phyloP scores from a whole-genome alignment of 768 basidiomycete genomes.

The Amanita rimosa region DNA sequence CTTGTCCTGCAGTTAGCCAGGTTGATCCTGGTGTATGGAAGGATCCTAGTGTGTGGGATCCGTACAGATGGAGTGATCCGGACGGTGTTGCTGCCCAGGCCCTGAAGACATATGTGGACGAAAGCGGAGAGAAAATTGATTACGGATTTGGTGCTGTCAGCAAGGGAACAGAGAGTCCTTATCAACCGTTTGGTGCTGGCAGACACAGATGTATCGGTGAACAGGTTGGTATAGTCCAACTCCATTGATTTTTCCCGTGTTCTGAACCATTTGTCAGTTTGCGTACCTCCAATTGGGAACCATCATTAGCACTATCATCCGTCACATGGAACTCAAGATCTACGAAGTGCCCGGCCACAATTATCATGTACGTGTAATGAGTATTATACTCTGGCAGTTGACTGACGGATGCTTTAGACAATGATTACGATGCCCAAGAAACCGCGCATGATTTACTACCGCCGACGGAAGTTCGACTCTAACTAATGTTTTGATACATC shows the following conservation, averaged over 20 bases:
- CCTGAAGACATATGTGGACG: constrained; percentile 62
- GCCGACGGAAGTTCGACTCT: constrained; percentile 53
- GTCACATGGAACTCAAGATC: constrained; percentile 64
- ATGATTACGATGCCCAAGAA: constrained; percentile 87
- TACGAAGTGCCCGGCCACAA: constrained; percentile 73
- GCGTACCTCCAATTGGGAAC: constrained; percentile 90
- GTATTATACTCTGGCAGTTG: neutral
- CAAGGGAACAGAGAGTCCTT: constrained; percentile 93
- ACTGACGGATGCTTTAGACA: constrained; percentile 38
- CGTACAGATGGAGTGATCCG: constrained; percentile 75
- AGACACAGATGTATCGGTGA: constrained; percentile 93
- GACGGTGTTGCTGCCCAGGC: constrained; percentile 77
- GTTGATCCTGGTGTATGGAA: constrained; percentile 81
- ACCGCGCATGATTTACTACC: constrained; percentile 54
- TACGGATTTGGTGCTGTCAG: constrained; percentile 93
- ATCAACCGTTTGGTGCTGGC: constrained; percentile 97
- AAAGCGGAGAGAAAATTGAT: constrained; percentile 82
- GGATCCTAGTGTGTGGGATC: constrained; percentile 62
- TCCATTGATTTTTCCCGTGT: neutral
- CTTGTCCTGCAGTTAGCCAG: constrained; percentile 81
- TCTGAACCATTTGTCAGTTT: constrained; percentile 39
- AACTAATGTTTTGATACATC: constrained; percentile 13
- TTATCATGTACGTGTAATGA: constrained; percentile 61
- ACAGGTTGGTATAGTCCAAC: constrained; percentile 35
- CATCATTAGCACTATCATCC: constrained; percentile 68